Evolutionary conservation across 2,329 filamentous ascomycete species (phyloP).

Genomic region (Boeremia exigua): DNA sequence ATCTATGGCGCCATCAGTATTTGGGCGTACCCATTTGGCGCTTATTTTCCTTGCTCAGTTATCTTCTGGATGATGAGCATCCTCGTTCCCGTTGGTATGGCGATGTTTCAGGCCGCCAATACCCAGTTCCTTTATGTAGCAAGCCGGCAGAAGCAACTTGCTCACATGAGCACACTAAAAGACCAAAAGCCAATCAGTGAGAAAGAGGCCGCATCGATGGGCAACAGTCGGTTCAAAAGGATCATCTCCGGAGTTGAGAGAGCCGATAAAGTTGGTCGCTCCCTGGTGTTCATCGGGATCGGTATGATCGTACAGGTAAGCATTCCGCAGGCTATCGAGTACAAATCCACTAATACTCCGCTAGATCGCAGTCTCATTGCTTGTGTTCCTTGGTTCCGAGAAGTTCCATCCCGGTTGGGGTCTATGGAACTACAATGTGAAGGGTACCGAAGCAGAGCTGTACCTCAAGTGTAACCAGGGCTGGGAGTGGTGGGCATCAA

Average conservation of each 20-base stretch:
- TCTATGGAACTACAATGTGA: slow-evolving; percentile 36
- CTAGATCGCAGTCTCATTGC: slow-evolving; percentile 34
- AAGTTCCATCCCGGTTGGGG: slow-evolving; percentile 44
- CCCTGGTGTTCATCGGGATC: slow-evolving; percentile 35
- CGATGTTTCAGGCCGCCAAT: slow-evolving; percentile 44
- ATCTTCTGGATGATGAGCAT: slow-evolving; percentile 46
- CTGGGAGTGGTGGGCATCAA: slow-evolving; percentile 47
- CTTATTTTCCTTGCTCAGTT: slow-evolving; percentile 31
- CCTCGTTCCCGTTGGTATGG: slow-evolving; percentile 39
- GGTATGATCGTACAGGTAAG: slow-evolving; percentile 39
- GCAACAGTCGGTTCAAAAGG: slow-evolving; percentile 33
- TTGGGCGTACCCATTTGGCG: slow-evolving; percentile 32
- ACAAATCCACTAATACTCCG: background rate
- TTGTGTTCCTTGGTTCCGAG: slow-evolving; percentile 40
- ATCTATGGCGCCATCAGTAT: slow-evolving; percentile 34
- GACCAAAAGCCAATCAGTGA: slow-evolving; percentile 32
- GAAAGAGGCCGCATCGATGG: slow-evolving; percentile 29
- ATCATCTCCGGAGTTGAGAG: slow-evolving; percentile 31
- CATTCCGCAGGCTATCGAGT: background rate
- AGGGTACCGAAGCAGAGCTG: slow-evolving; percentile 32
- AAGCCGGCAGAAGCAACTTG: slow-evolving; percentile 41
- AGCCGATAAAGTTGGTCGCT: slow-evolving; percentile 36
- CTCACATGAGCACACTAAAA: slow-evolving; percentile 32
- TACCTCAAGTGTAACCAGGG: slow-evolving; percentile 38
- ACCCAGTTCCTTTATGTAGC: slow-evolving; percentile 44